Evolutionary conservation across 2,329 filamentous ascomycete genomes (phyloP).

Genomic region (Fusarium circinatum): DNA sequence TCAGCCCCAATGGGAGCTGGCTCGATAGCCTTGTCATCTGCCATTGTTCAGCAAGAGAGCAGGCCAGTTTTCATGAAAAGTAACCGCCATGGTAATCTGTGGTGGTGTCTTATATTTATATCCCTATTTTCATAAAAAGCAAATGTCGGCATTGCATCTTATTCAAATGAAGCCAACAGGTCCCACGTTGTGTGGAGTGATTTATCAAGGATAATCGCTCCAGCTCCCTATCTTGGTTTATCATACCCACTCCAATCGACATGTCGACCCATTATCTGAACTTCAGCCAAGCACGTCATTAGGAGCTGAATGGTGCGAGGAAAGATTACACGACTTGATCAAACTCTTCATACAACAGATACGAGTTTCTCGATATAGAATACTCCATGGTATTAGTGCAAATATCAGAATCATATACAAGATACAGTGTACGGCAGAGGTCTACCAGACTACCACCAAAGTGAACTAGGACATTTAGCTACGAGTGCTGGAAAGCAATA

Average conservation of each 20-base stretch:
- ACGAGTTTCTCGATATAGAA: background rate
- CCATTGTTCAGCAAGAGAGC: background rate
- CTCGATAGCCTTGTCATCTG: background rate
- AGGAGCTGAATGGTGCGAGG: background rate
- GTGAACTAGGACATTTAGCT: no score
- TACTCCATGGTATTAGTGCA: rapidly evolving
- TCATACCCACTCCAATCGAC: background rate
- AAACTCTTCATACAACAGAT: background rate
- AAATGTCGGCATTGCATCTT: background rate
- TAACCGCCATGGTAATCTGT: rapidly evolving
- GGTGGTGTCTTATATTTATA: background rate
- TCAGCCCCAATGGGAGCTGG: background rate
- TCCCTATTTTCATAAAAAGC: rapidly evolving
- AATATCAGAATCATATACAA: background rate
- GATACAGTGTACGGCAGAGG: background rate
- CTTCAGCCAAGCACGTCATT: background rate
- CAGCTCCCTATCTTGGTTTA: constrained; percentile 1
- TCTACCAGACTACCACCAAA: background rate
- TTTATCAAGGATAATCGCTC: background rate
- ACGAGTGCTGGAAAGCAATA: no score
- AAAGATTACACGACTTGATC: background rate
- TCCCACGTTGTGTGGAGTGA: background rate
- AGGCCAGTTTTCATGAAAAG: background rate
- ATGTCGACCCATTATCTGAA: background rate
- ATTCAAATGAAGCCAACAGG: background rate